Evolutionary conservation across 805 yeast genomes (phyloP).

Genomic region (Yarrowia deformans): DNA sequence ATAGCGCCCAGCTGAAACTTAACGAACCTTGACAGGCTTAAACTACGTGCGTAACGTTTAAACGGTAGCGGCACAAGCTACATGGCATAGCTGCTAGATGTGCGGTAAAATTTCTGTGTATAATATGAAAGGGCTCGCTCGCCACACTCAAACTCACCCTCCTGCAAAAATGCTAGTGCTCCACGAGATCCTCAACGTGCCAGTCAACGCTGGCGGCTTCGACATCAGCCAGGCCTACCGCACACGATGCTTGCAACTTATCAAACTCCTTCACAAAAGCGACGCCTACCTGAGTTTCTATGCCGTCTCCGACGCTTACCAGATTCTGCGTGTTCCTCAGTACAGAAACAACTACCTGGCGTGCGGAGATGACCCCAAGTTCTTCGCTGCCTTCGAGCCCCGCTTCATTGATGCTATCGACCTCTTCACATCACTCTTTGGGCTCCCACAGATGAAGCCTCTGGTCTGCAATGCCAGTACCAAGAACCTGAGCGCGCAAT

Average conservation of each 20-base stretch:
- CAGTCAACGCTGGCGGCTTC: slow-evolving; percentile 31
- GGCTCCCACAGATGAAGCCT: slow-evolving; percentile 33
- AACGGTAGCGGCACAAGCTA: slow-evolving; percentile 18
- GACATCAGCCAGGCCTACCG: slow-evolving; percentile 39
- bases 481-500: slow-evolving; percentile 31
- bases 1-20: slow-evolving; percentile 12
- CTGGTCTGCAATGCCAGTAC: slow-evolving; percentile 30
- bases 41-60: slow-evolving; percentile 32
- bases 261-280: slow-evolving; percentile 35
- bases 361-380: slow-evolving; percentile 31
- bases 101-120: slow-evolving; percentile 11
- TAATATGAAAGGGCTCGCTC: slow-evolving; percentile 13
- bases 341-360: slow-evolving; percentile 36
- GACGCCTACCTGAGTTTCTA: slow-evolving; percentile 37
- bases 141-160: slow-evolving; percentile 4
- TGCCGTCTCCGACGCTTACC: slow-evolving; percentile 37
- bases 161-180: slow-evolving; percentile 31
- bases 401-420: slow-evolving; percentile 36
- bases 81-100: slow-evolving; percentile 2
- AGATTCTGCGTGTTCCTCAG: slow-evolving; percentile 31
- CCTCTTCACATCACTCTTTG: slow-evolving; percentile 30
- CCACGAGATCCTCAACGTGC: slow-evolving; percentile 34
- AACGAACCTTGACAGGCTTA: slow-evolving; percentile 14
- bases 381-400: slow-evolving; percentile 30
- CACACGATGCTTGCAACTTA: slow-evolving; percentile 28